Percentiles rank a stretch among this genome's conserved stretches.
These are phyloP conservation scores for Combretum micranthum DNA, from an alignment of 345 rosid species.

Conservation along the genomic window DNA sequence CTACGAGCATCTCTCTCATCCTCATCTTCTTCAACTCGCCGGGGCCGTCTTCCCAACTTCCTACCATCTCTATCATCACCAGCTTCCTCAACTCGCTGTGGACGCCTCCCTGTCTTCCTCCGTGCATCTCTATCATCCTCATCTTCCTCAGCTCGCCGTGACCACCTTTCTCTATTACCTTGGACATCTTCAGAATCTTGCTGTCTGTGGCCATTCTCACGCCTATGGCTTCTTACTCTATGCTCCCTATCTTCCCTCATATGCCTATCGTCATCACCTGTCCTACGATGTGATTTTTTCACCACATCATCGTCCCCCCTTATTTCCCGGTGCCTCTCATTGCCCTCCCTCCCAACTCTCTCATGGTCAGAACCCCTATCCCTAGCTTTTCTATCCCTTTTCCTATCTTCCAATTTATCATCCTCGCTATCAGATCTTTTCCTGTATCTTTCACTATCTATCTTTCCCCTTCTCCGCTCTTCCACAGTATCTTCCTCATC, in stretches of 20 bases:
- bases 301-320: not conserved
- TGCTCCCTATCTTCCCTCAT: conserved; percentile 21
- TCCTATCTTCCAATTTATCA: conserved; percentile 14
- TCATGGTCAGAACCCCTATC: conserved; percentile 1
- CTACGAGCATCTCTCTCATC: conserved; percentile 3
- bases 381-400: conserved; percentile 15
- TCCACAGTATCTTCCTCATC: no score
- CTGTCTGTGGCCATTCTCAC: conserved; percentile 15
- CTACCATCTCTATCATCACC: conserved; percentile 21
- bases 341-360: conserved; percentile 19
- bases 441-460: no score
- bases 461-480: no score
- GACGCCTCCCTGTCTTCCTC: not conserved
- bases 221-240: conserved; percentile 19
- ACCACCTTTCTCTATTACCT: conserved; percentile 20
- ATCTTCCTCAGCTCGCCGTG: conserved; percentile 17
- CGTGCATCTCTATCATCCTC: conserved; percentile 17
- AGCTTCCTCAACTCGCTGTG: conserved; percentile 5
- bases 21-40: conserved; percentile 23
- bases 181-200: conserved; percentile 16
- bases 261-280: conserved; percentile 7
- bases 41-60: conserved; percentile 16
- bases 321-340: conserved; percentile 13
- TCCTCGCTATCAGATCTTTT: conserved; percentile 3
- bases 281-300: conserved; percentile 3